Conservation (phyloP, 148 eudicot species). For the Limonium bicolor region DNA sequence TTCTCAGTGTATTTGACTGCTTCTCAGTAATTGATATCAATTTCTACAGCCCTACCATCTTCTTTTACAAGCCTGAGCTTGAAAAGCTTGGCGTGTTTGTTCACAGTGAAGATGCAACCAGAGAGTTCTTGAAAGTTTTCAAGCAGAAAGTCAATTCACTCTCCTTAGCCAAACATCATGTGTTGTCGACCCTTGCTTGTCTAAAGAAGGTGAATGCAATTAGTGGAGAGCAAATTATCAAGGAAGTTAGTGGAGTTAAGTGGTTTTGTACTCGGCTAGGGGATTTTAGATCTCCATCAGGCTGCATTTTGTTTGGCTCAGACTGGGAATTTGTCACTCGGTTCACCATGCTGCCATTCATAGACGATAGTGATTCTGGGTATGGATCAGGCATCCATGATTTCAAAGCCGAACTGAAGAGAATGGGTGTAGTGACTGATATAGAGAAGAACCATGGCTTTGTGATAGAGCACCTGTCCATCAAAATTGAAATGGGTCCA, state of each 20-base stretch:
- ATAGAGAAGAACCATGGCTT: conserved; percentile 20
- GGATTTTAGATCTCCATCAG: conserved; percentile 30
- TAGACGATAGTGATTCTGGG: conserved; percentile 31
- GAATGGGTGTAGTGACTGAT: conserved; percentile 30
- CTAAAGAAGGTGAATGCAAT: conserved; percentile 15
- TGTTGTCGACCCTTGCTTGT: conserved; percentile 22
- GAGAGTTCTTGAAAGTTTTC: conserved; percentile 26
- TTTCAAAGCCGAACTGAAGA: conserved; percentile 23
- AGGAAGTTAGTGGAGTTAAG: conserved; percentile 20
- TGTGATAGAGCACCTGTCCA: conserved; percentile 19
- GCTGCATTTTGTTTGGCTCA: conserved; percentile 30
- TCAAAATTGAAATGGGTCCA: too few species aligned
- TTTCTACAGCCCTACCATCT: conserved; percentile 23
- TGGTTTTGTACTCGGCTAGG: conserved; percentile 48
- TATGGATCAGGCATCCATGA: conserved; percentile 31
- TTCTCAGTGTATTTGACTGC: conserved; percentile 30
- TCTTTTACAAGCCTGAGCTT: conserved; percentile 17
- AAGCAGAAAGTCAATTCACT: conserved; percentile 19
- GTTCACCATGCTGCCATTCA: conserved; percentile 41
- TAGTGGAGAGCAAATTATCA: too few species aligned
- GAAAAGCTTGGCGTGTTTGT: conserved; percentile 29
- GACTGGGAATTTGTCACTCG: conserved; percentile 33
- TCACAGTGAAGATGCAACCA: conserved; percentile 22
- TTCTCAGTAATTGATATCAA: conserved; percentile 31
- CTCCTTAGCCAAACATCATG: conserved; percentile 19